These are phyloP conservation scores for Petunia axillaris DNA, from an alignment of 257 asterid species.

Conservation along the genomic window DNA sequence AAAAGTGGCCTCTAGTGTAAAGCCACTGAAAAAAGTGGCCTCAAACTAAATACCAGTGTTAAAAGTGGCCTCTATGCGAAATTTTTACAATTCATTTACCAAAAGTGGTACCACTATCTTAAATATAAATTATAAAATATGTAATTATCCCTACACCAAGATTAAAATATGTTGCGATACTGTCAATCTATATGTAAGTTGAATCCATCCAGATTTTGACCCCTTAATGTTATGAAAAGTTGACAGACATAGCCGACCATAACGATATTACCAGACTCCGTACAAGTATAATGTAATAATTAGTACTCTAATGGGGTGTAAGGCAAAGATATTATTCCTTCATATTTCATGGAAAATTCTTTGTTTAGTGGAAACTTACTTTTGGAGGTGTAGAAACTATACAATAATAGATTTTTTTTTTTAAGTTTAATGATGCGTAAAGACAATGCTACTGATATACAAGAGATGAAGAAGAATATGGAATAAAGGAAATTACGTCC, in stretches of 20 bases:
- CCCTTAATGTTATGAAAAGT: background rate
- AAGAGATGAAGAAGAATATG: slow-evolving; percentile 16
- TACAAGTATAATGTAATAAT: background rate
- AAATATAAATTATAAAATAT: no score
- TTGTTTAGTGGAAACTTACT: slow-evolving; percentile 9
- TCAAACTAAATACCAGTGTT: no score
- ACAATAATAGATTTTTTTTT: background rate
- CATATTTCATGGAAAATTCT: background rate
- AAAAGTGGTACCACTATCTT: no score
- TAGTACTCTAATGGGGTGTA: background rate
- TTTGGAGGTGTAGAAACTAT: background rate
- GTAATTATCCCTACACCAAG: no score
- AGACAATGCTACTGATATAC: background rate
- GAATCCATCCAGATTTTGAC: background rate
- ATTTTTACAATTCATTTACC: no score
- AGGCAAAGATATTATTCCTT: slow-evolving; percentile 21
- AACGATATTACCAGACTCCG: background rate
- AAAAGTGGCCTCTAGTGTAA: no score
- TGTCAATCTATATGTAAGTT: no score
- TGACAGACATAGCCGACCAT: background rate
- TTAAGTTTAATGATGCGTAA: background rate
- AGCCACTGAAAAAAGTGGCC: no score
- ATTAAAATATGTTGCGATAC: no score
- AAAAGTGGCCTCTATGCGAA: no score
- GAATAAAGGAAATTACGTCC: background rate